Base-by-base conservation (phyloP, 257 asterid species). In the Rubia yunnanensis region DNA sequence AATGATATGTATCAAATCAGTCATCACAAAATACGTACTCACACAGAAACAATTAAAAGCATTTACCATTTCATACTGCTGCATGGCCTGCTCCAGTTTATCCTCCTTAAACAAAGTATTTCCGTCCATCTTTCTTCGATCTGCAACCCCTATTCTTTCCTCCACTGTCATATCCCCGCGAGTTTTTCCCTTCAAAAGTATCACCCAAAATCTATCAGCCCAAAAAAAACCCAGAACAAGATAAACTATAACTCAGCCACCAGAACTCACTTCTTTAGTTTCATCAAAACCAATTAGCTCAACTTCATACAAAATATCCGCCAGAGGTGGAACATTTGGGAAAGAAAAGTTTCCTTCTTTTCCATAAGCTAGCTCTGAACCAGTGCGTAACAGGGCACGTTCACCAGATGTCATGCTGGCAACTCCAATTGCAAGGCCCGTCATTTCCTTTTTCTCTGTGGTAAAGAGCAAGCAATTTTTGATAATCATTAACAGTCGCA, bases 81-180 rank as follows among this genome's bases (percentile, higher is more conserved):
- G 94, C 92, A 94, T 90, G 73, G 97, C 97, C 79, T 81, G 95
- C 74, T 86, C 95, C 78, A 92, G 64, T 62, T 92, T 89, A 70
- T 88, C 97, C 66, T 87, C 99, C 76, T 85, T 86, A 76, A 88
- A 94, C 66, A 94, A 79, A 63, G 76, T 88, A 80, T 89, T 94
- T 41, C 97, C 99, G 64, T 89, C 92, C 96, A 90, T 88, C 81
- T 94, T 94, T 86, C 97, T 84, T 80, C 97, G 79, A 72, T 94
- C 97, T 6, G 99, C 97, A 27, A 94, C 78, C 66, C 97, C 87
- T 58, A 92, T 94, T 72, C 99, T 84, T 83, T 89, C 99, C 85
- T 94, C 99, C 32, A 87, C 97, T n/a, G 99, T 94, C 97, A 94
- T 90, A 84, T 94, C 97, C 60, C 94, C 70, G n/a, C 92, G 95